These are phyloP conservation scores for Fusarium sp. DNA, from an alignment of 2,329 filamentous ascomycete species.

Conservation along the genomic window DNA sequence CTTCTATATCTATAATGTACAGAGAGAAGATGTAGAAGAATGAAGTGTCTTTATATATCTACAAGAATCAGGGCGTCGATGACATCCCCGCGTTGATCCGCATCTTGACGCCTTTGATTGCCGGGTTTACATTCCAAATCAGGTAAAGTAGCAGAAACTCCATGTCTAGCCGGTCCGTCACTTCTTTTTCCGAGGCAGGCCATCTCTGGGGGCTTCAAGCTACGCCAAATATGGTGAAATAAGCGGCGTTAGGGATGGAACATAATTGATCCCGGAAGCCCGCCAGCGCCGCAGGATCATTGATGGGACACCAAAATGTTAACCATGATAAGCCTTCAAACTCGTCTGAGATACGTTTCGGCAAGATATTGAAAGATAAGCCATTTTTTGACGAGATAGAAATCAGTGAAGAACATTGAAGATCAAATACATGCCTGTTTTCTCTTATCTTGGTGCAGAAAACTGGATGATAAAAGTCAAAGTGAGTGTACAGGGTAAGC, in stretches of 20 bases:
- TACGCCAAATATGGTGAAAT: not conserved
- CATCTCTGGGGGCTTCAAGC: not conserved
- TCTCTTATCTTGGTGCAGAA: accelerated
- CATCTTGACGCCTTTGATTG: not conserved
- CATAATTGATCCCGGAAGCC: not conserved
- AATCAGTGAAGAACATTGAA: accelerated
- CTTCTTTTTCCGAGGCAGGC: not conserved
- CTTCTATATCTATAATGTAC: not conserved
- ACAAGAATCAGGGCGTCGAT: not conserved
- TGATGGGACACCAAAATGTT: accelerated
- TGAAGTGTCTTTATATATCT: not conserved
- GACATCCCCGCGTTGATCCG: constrained; percentile 3
- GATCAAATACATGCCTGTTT: accelerated
- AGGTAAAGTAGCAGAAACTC: not conserved
- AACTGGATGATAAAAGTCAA: accelerated
- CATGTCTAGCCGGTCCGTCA: not conserved
- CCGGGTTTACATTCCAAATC: not conserved
- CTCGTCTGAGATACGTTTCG: accelerated
- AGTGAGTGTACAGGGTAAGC: not conserved
- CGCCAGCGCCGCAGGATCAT: not conserved
- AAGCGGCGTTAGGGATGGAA: not conserved
- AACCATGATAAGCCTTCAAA: accelerated
- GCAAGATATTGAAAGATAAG: accelerated
- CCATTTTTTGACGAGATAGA: accelerated
- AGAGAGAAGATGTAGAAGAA: no score